Evolutionary conservation across 148 eudicot species (phyloP).

Genomic region (Camellia lanceoleosa): DNA sequence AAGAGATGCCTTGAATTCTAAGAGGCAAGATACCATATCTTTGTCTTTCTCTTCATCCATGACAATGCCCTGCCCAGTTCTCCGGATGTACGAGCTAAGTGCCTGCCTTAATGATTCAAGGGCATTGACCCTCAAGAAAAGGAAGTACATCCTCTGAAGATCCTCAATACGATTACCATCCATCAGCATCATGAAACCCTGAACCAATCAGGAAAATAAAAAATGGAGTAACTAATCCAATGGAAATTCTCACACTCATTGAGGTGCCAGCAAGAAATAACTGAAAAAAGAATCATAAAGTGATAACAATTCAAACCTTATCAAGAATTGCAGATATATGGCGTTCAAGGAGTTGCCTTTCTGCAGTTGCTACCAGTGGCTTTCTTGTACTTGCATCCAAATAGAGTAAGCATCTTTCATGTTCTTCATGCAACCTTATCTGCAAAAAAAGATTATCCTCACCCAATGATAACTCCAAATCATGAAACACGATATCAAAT

Average conservation of each 20-base stretch:
- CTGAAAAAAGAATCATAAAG: conserved; percentile 7
- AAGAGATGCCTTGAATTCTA: conserved; percentile 82
- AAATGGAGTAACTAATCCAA: conserved; percentile 3
- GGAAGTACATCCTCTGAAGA: conserved; percentile 73
- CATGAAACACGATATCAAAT: background rate
- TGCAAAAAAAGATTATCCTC: conserved; percentile 33
- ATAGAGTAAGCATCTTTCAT: conserved; percentile 85
- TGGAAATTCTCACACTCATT: background rate
- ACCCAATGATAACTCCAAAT: conserved; percentile 7
- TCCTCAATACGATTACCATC: conserved; percentile 80
- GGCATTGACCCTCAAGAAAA: conserved; percentile 75
- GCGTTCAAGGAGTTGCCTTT: conserved; percentile 84
- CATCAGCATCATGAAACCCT: conserved; percentile 94
- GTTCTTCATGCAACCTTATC: conserved; percentile 90
- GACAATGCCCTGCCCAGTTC: conserved; percentile 76
- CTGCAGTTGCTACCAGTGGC: conserved; percentile 73
- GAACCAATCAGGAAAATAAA: conserved; percentile 16
- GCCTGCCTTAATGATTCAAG: conserved; percentile 80
- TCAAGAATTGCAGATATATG: conserved; percentile 89
- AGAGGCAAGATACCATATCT: conserved; percentile 84
- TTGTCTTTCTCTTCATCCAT: conserved; percentile 97
- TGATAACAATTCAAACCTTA: conserved; percentile 47
- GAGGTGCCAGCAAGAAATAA: background rate
- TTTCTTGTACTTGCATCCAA: conserved; percentile 86
- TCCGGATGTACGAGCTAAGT: conserved; percentile 73